These are phyloP conservation scores for Symbiodinium pilosum DNA, from an alignment of 73 alveolate species.

Conservation along the genomic window DNA sequence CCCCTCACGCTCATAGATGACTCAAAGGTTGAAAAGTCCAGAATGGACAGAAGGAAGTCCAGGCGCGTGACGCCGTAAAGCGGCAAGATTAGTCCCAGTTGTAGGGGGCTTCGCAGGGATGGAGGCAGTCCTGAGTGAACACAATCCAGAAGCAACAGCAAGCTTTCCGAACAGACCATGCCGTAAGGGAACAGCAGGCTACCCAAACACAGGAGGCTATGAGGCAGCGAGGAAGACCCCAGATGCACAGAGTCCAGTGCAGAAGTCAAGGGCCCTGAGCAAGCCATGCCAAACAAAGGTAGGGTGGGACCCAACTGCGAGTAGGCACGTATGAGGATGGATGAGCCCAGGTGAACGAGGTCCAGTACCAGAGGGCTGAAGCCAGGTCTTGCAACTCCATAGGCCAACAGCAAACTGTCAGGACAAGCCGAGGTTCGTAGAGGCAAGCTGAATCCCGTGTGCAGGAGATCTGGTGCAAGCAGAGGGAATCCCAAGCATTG, in stretches of 20 bases:
- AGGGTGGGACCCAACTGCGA: background rate
- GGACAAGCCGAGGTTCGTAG: background rate
- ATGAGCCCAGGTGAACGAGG: background rate
- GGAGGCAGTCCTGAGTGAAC: background rate
- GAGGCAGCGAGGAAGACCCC: background rate
- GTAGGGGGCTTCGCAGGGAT: background rate
- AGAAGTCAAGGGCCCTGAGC: slow-evolving; percentile 6
- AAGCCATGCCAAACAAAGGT: slow-evolving; percentile 5
- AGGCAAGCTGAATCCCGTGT: background rate
- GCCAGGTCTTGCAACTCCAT: slow-evolving; percentile 37
- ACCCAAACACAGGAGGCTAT: background rate
- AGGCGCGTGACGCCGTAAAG: slow-evolving; percentile 22
- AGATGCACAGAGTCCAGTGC: slow-evolving; percentile 26
- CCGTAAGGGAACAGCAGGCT: slow-evolving; percentile 10
- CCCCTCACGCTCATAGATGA: slow-evolving; percentile 11
- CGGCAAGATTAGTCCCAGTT: background rate
- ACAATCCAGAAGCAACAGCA: slow-evolving; percentile 2
- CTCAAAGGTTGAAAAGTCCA: slow-evolving; percentile 9
- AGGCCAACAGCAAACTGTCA: background rate
- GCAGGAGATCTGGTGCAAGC: slow-evolving; percentile 8
- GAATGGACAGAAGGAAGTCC: background rate
- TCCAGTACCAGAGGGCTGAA: background rate
- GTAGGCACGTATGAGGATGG: background rate
- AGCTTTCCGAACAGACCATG: slow-evolving; percentile 4
- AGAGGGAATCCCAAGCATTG: background rate